Evolutionary conservation across 2,329 filamentous ascomycete genomes (phyloP), one percentile per base, ranked within the genome.

Genomic region (Setomelanomma holmii): DNA sequence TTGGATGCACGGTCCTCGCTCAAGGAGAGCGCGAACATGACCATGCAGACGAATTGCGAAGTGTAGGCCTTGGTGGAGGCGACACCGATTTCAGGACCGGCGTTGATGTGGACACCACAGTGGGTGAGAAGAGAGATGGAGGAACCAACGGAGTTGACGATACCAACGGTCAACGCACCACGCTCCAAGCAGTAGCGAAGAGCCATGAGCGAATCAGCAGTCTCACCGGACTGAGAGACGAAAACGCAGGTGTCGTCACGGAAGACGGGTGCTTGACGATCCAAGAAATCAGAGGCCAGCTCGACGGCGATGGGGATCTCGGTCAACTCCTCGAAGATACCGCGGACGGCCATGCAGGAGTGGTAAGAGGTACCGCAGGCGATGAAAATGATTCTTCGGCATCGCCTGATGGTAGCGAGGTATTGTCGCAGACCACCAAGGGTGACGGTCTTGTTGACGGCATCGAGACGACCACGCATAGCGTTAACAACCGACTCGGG

Each of bases 41-140:
- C 90, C 92, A 99, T 97, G 76, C 95, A 96, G 72, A 99, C 91
- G 78, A 98, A 99, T 77, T 99, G 95, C 40, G 95, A 98, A 12
- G 95, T 99, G 82, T 99, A 99, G 34, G 95, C 95, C 84, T 99
- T 99, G 78, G 95, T 99, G 40, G 93, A 98, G 55, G 95, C 95
- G 62, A 99, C 95, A 87, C 95, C 95, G 60, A 99, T 98, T 78
- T 99, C 95, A 47, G 95, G 95, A 51, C 95, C 95, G 64, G 95
- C 95, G 79, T 99, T 99, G 83, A 99, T 93, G 83, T 99, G 95
- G 49, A 99, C 95, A 92, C 95, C 95, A 72, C 95, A 99, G 86
- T 99, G 95, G 61, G 95, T 99, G 71, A 99, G 89, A 68, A 99
- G 89, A 40, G 95, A 99, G 78, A 99, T 99, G 73, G 93, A 97